Conservation (phyloP, 805 yeast genomes). For the Starmera dryadoides region DNA sequence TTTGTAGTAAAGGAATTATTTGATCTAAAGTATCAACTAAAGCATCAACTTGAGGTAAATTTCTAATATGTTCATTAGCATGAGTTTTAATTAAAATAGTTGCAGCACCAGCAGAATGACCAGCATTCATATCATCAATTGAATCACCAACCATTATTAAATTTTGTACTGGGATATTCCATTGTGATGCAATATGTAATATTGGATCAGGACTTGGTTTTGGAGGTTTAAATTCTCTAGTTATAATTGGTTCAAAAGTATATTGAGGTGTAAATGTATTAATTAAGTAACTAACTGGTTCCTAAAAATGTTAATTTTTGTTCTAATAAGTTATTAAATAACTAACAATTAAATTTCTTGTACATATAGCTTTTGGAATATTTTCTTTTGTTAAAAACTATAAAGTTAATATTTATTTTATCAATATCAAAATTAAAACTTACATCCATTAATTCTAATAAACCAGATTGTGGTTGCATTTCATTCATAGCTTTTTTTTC, state of each 20-base stretch:
- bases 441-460: constrained; percentile 7
- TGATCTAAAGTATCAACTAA: constrained; percentile 25
- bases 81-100: constrained; percentile 47
- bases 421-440: background rate
- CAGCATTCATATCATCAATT: constrained; percentile 60
- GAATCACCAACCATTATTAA: constrained; percentile 73
- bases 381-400: constrained; percentile 17
- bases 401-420: background rate
- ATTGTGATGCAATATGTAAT: constrained; percentile 41
- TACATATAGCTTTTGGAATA: constrained; percentile 50
- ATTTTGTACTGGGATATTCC: constrained; percentile 39
- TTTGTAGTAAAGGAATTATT: constrained; percentile 26
- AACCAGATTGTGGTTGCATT: constrained; percentile 30
- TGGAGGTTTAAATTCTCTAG: constrained; percentile 60
- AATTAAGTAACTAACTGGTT: constrained; percentile 48
- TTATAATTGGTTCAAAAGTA: constrained; percentile 44
- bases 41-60: constrained; percentile 21
- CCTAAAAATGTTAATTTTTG: background rate
- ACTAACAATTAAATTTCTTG: constrained; percentile 40
- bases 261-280: constrained; percentile 33
- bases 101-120: constrained; percentile 53
- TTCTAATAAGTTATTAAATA: background rate
- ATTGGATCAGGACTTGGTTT: constrained; percentile 65
- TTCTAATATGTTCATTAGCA: constrained; percentile 39
- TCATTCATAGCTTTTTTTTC: constrained; percentile 56